A percentile compares a stretch with the other conserved stretches of the same genome.
Evolutionary conservation across 441 rosid genomes (phyloP).

Genomic region (Cnidoscolus chayamansa): DNA sequence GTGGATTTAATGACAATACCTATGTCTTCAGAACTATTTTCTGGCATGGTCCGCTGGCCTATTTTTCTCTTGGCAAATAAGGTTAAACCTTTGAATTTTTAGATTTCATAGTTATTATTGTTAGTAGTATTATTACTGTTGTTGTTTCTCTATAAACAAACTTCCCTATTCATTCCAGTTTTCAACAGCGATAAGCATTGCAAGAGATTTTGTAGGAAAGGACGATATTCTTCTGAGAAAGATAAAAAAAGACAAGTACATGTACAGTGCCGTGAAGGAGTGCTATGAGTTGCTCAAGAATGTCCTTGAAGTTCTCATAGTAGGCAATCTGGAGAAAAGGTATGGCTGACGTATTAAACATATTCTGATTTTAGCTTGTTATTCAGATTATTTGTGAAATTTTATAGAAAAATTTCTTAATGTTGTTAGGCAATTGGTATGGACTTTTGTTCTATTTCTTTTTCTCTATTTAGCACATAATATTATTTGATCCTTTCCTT

Average conservation of each 20-base stretch:
- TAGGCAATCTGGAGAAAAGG: constrained; percentile 85
- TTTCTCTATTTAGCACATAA: constrained; percentile 17
- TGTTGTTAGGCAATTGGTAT: not conserved
- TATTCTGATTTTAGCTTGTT: too few species aligned
- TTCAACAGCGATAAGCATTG: constrained; percentile 81
- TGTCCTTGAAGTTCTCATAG: constrained; percentile 77
- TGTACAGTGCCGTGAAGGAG: constrained; percentile 83
- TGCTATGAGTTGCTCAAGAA: constrained; percentile 81
- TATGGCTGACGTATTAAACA: constrained; percentile 22
- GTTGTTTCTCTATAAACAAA: constrained; percentile 30
- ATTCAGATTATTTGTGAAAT: constrained; percentile 4
- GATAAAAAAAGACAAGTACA: constrained; percentile 79
- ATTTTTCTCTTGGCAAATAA: constrained; percentile 90
- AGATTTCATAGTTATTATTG: constrained; percentile 8
- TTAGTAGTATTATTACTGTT: constrained; percentile 4
- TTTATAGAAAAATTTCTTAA: not conserved
- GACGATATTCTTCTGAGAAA: constrained; percentile 63
- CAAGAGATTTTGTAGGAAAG: constrained; percentile 72
- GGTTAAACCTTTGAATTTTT: constrained; percentile 38
- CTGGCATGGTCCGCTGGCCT: constrained; percentile 83
- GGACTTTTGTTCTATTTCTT: not conserved
- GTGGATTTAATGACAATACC: constrained; percentile 88
- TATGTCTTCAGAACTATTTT: constrained; percentile 60
- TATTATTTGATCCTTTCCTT: constrained; percentile 19
- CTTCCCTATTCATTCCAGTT: constrained; percentile 49